Evolutionary conservation across 2,329 filamentous ascomycete genomes (phyloP).

Genomic region (Cladosporium sp.): DNA sequence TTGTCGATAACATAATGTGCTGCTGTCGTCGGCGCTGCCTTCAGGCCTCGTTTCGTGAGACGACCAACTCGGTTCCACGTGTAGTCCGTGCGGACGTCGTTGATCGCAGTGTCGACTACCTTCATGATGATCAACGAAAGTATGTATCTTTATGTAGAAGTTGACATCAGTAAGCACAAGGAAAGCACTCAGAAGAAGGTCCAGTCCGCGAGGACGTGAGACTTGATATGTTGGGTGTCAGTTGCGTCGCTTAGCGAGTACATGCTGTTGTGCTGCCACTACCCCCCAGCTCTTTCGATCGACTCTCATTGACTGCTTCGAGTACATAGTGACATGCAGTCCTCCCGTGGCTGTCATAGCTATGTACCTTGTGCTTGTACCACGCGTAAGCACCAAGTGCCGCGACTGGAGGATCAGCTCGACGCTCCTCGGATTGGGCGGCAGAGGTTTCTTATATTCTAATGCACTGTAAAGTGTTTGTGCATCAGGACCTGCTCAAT

Average conservation of each 20-base stretch:
- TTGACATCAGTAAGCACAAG: neutral
- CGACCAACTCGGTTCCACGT: slow-evolving; percentile 26
- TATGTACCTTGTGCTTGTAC: slow-evolving; percentile 1
- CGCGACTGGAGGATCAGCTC: slow-evolving; percentile 1
- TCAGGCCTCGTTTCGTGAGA: slow-evolving; percentile 31
- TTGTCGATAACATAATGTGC: slow-evolving; percentile 57
- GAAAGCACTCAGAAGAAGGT: neutral
- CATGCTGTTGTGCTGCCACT: neutral
- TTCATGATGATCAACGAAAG: slow-evolving; percentile 1
- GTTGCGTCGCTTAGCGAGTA: slow-evolving; percentile 5
- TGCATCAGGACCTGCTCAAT: no score
- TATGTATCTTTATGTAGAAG: neutral
- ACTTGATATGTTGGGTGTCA: neutral
- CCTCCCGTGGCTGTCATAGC: neutral
- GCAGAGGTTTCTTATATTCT: neutral
- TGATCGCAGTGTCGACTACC: slow-evolving; percentile 13
- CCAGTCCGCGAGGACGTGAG: neutral
- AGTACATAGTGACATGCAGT: slow-evolving; percentile 10
- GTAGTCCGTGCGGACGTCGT: slow-evolving; percentile 20
- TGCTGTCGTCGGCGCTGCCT: slow-evolving; percentile 49
- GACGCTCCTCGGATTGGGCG: neutral
- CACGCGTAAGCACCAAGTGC: neutral
- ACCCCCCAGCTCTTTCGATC: neutral
- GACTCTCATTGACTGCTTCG: neutral
- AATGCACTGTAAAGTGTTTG: neutral